Evolutionary conservation across 352 stramenopile genomes (phyloP).

Genomic region (Phytophthora melonis): DNA sequence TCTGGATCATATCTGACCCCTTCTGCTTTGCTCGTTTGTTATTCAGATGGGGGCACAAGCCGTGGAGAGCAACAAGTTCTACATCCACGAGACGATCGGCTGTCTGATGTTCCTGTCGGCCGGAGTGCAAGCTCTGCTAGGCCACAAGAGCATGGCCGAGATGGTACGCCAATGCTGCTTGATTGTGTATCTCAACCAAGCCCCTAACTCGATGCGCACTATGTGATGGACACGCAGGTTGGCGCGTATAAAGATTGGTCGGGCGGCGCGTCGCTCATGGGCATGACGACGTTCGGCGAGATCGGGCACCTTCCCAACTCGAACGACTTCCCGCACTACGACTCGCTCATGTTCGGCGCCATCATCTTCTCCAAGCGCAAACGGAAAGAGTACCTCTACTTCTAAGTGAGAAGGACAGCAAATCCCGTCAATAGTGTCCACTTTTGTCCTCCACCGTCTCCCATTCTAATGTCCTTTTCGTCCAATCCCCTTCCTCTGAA

Average conservation of each 20-base stretch:
- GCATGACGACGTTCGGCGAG: constrained; percentile 90
- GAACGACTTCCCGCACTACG: constrained; percentile 87
- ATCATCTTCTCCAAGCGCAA: constrained; percentile 90
- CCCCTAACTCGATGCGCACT: not conserved
- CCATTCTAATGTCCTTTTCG: not conserved
- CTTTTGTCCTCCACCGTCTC: constrained; percentile 25
- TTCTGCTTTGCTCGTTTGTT: not conserved
- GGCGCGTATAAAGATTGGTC: constrained; percentile 89
- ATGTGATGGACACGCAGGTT: constrained; percentile 50
- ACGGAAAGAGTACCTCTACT: constrained; percentile 82
- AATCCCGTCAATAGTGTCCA: constrained; percentile 17
- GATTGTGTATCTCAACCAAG: not conserved
- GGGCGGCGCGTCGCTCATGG: constrained; percentile 81
- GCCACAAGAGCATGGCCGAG: constrained; percentile 90
- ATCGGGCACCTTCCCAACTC: constrained; percentile 85
- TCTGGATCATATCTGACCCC: constrained; percentile 2
- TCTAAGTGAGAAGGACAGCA: constrained; percentile 28
- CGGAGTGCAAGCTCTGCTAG: constrained; percentile 83
- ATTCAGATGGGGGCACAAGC: constrained; percentile 79
- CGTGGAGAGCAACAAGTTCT: constrained; percentile 81
- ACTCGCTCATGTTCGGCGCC: constrained; percentile 91
- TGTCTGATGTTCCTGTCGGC: constrained; percentile 91
- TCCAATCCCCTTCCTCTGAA: constrained; percentile 21
- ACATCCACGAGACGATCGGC: constrained; percentile 83
- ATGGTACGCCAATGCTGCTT: constrained; percentile 55